Evolutionary conservation across 164 flowering plant genomes (phyloP).

Genomic region (Berberis thunbergii): DNA sequence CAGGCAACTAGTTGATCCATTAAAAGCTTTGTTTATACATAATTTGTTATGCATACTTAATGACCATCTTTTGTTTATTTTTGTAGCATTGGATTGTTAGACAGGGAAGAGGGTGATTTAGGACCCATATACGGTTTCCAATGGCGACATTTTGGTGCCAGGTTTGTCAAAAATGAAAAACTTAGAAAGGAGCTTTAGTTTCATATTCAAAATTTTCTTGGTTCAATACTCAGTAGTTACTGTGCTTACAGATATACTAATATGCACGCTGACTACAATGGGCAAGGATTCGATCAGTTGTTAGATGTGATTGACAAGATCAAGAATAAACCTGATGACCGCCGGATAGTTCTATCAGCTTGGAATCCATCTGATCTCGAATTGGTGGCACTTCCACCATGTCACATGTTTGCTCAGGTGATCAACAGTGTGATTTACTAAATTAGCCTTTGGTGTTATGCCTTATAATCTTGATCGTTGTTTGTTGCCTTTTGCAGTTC

Average conservation of each 20-base stretch:
- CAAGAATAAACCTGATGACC: constrained; percentile 66
- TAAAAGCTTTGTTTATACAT: background rate
- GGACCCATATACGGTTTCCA: constrained; percentile 97
- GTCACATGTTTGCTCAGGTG: constrained; percentile 97
- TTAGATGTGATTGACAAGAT: constrained; percentile 82
- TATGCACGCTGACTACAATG: constrained; percentile 92
- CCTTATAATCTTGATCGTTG: background rate
- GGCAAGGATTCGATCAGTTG: constrained; percentile 93
- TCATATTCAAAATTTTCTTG: background rate
- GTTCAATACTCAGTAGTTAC: constrained; percentile 1
- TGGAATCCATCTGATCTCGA: constrained; percentile 97
- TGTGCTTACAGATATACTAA: constrained; percentile 53
- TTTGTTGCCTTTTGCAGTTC: constrained; percentile 41
- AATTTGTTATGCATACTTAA: background rate
- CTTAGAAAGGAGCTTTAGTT: background rate
- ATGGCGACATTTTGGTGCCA: constrained; percentile 97
- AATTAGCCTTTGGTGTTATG: background rate
- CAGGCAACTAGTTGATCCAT: constrained; percentile 28
- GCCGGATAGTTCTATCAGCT: constrained; percentile 82
- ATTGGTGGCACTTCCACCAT: constrained; percentile 94
- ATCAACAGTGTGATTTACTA: background rate
- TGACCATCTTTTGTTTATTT: background rate
- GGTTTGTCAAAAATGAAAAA: constrained; percentile 26
- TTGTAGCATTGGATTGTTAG: constrained; percentile 54
- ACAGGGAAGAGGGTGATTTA: constrained; percentile 90